A percentile compares a stretch with the other conserved stretches of the same genome.
phyloP scores from a whole-genome alignment of 1,139 yeast species.

The Yamadazyma spencermartinsiae region DNA sequence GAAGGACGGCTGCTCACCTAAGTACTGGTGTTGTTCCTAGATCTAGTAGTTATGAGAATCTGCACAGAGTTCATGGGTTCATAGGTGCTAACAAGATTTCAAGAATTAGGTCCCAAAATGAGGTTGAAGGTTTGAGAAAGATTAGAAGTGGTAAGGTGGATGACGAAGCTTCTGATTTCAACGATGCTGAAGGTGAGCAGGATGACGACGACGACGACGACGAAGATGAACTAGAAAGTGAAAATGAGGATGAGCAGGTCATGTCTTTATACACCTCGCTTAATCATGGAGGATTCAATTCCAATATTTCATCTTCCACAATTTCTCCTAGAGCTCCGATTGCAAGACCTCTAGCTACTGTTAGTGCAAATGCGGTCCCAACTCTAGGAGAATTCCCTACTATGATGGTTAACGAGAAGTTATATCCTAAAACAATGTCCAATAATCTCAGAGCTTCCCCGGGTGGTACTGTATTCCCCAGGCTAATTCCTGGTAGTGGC shows the following conservation, averaged over 20 bases:
- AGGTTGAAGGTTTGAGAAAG: slow-evolving; percentile 10
- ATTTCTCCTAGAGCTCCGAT: slow-evolving; percentile 28
- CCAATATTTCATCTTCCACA: slow-evolving; percentile 18
- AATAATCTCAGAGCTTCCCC: slow-evolving; percentile 8
- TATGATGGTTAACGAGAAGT: slow-evolving; percentile 32
- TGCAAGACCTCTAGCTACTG: slow-evolving; percentile 18
- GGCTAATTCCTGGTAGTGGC: slow-evolving; percentile 9
- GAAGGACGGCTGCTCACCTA: slow-evolving; percentile 9
- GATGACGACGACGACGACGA: slow-evolving; percentile 13
- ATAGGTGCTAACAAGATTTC: slow-evolving; percentile 13
- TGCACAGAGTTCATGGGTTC: slow-evolving; percentile 14
- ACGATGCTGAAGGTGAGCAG: slow-evolving; percentile 10
- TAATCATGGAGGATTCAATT: slow-evolving; percentile 27
- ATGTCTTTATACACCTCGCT: slow-evolving; percentile 51
- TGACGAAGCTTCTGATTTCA: slow-evolving; percentile 6
- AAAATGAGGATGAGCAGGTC: slow-evolving; percentile 52
- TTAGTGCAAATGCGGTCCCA: slow-evolving; percentile 32
- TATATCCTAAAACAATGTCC: slow-evolving; percentile 21
- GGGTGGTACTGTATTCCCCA: slow-evolving; percentile 11
- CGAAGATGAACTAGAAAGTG: slow-evolving; percentile 34
- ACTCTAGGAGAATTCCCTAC: slow-evolving; percentile 48
- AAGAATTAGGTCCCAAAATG: slow-evolving; percentile 13
- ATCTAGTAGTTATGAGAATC: slow-evolving; percentile 16
- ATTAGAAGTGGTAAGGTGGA: slow-evolving; percentile 13
- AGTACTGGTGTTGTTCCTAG: too few species aligned